Evolutionary conservation across 441 rosid genomes (phyloP).

Genomic region (Brassica hybrid): DNA sequence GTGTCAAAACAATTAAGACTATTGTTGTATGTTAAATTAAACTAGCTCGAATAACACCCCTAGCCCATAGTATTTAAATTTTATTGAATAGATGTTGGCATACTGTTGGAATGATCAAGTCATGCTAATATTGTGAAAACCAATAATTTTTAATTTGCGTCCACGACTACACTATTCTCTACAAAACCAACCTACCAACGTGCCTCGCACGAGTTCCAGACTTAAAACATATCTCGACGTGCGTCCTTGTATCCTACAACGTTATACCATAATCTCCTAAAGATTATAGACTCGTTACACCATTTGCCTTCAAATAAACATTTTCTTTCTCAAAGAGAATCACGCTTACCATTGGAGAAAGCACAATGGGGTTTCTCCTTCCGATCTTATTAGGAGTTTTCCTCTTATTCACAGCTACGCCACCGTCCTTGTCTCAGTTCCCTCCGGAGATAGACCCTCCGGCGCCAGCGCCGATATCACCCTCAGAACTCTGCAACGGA

Average conservation of each 20-base stretch:
- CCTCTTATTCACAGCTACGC: slow-evolving; percentile 9
- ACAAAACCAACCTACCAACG: slow-evolving; percentile 31
- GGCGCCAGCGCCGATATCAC: slow-evolving; percentile 38
- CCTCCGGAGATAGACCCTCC: slow-evolving; percentile 49
- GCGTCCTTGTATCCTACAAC: slow-evolving; percentile 39
- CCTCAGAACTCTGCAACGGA: slow-evolving; percentile 46
- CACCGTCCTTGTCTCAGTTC: slow-evolving; percentile 26
- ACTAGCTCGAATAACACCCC: neutral
- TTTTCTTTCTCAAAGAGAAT: neutral
- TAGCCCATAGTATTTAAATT: neutral
- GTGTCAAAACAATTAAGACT: neutral
- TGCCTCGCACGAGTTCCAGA: slow-evolving; percentile 33
- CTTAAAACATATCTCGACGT: slow-evolving; percentile 35
- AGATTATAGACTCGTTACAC: slow-evolving; percentile 26
- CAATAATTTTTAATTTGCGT: slow-evolving; percentile 24
- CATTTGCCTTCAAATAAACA: neutral
- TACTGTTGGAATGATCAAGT: slow-evolving; percentile 29
- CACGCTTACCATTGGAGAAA: neutral
- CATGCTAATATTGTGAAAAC: slow-evolving; percentile 30
- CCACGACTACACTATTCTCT: slow-evolving; percentile 31
- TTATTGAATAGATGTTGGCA: neutral
- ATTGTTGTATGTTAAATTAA: neutral
- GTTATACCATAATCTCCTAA: slow-evolving; percentile 20
- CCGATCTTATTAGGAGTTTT: slow-evolving; percentile 20
- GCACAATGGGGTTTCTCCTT: slow-evolving; percentile 29